Base-by-base conservation (phyloP, 2,329 filamentous ascomycete species). In the Aspergillus nomiae region DNA sequence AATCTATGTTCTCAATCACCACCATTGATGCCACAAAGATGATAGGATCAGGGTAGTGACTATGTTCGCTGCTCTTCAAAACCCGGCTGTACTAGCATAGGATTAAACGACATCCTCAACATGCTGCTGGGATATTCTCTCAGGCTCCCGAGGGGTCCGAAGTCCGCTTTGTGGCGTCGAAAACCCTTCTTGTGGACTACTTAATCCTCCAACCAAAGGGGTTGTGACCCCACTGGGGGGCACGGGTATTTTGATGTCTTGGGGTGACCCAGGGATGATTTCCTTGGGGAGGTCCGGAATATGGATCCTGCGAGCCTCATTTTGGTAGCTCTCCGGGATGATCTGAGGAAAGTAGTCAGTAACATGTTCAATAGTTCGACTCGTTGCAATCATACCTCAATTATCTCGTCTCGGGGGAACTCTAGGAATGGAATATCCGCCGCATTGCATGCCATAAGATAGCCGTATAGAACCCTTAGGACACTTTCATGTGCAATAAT, bases 401-500 rank as follows among this genome's bases (percentile, higher is more conserved):
- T 97, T 74, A 99, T 98, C 76, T 99, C 93, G 74, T 99, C 90
- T 50, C 95, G 91, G 4, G 95, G 95, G 73, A 99, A 99, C 69
- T 92, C 91, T 65, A 99, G 87, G 70, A 89, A 90, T 4, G 95
- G 95, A 66, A 99, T 99, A 73, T 96, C 93, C 77, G 90, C 91
- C 10, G 96, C 94, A 75, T 94, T 95, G 80, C 95, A 98, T 70
- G 96, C 95, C 95, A 99, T 99, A 45, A 99, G 84, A 78, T 99
- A 99, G 28, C 94, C 94, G 75, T 99, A 99, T 4, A 99, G 85
- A 28, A 99, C 95, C 50, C 95, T 91, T 54, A 99, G 85, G n/a
- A 99, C 95, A 58, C 92, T 96, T 78, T 99, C 95, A 77, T 99
- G 95, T 0, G 95, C 95, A 69, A 99, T 97, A 74, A 99, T 97